phyloP scores from a whole-genome alignment of 1,284 basidiomycete species.

The Phylloboletellus chloephorus region DNA sequence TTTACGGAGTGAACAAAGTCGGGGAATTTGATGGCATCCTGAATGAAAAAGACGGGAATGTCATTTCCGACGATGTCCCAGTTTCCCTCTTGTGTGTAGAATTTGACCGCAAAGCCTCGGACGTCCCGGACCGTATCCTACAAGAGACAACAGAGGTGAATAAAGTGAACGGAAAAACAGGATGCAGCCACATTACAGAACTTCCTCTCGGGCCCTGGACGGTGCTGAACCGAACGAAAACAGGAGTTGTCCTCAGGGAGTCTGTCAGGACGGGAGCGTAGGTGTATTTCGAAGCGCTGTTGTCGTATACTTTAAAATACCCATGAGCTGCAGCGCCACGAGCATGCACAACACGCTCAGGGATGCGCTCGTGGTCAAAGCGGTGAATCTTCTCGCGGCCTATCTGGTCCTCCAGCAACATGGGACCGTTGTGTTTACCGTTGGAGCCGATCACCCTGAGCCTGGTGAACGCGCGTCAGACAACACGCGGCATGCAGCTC shows the following conservation, averaged over 20 bases:
- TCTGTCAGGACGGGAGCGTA: constrained; percentile 68
- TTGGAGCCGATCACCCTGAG: constrained; percentile 42
- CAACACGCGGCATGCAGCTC: constrained; percentile 6
- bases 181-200: constrained; percentile 42
- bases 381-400: constrained; percentile 68
- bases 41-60: constrained; percentile 82
- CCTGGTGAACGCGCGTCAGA: constrained; percentile 34
- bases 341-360: constrained; percentile 74
- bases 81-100: constrained; percentile 77
- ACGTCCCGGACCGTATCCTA: constrained; percentile 79
- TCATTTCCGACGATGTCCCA: constrained; percentile 81
- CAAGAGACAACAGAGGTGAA: not conserved
- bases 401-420: constrained; percentile 63
- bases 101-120: constrained; percentile 76
- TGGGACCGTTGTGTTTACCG: constrained; percentile 44
- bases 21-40: constrained; percentile 79
- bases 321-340: constrained; percentile 80
- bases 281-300: constrained; percentile 59
- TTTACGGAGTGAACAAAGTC: constrained; percentile 79
- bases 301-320: constrained; percentile 68
- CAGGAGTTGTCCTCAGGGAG: constrained; percentile 61
- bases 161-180: not conserved
- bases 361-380: constrained; percentile 83
- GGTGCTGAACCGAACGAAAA: constrained; percentile 78
- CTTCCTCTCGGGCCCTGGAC: constrained; percentile 74